These are phyloP conservation scores for Lyophyllum shimeji DNA, from an alignment of 768 basidiomycete species.

Conservation along the genomic window DNA sequence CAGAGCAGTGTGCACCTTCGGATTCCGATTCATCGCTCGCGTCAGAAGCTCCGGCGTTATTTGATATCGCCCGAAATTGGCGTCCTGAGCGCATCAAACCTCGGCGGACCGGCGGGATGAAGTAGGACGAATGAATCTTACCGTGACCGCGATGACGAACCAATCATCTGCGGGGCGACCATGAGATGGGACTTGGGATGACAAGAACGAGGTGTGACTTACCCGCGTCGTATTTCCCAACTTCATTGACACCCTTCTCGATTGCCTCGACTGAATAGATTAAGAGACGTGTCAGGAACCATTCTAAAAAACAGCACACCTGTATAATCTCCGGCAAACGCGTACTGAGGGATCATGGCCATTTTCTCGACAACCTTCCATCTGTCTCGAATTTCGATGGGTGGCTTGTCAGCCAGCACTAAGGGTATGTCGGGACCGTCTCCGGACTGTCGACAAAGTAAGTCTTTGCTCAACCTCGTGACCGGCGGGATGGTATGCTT, in stretches of 20 bases:
- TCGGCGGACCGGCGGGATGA: not conserved
- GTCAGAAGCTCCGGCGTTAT: slow-evolving; percentile 61
- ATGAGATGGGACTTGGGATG: not conserved
- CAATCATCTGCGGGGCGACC: slow-evolving; percentile 49
- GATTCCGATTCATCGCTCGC: slow-evolving; percentile 54
- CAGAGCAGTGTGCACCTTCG: slow-evolving; percentile 66
- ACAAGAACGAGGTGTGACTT: slow-evolving; percentile 8
- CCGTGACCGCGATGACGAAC: slow-evolving; percentile 70
- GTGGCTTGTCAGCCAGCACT: slow-evolving; percentile 48
- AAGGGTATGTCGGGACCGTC: slow-evolving; percentile 58
- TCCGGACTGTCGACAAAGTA: slow-evolving; percentile 46
- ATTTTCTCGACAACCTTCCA: slow-evolving; percentile 74
- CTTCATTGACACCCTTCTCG: slow-evolving; percentile 58
- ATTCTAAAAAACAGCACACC: slow-evolving; percentile 29
- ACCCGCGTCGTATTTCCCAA: slow-evolving; percentile 64
- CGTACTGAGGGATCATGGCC: slow-evolving; percentile 65
- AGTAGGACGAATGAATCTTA: slow-evolving; percentile 15
- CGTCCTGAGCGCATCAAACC: slow-evolving; percentile 38
- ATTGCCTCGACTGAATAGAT: slow-evolving; percentile 56
- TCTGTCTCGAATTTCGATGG: slow-evolving; percentile 53
- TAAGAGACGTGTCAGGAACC: too few relatives aligned
- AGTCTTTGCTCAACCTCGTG: not conserved
- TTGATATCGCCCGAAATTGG: slow-evolving; percentile 63
- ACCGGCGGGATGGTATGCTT: slow-evolving; percentile 20
- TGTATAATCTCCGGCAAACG: slow-evolving; percentile 68